Percentiles rank a stretch among this genome's conserved stretches.
Conservation (phyloP, 106 monocot species). For the Amphibolis antarctica region DNA sequence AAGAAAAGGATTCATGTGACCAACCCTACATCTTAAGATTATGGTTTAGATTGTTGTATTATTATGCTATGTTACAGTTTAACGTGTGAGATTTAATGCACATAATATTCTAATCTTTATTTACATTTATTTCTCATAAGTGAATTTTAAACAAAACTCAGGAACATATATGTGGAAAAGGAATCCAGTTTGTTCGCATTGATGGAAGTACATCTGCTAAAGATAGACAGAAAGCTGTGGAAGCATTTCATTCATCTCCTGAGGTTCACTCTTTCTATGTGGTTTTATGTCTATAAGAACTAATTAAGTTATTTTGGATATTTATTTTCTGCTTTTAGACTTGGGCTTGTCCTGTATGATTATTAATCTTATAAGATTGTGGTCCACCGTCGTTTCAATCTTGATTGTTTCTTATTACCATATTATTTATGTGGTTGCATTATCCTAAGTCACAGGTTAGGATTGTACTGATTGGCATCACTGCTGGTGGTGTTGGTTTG, state of each 20-base stretch:
- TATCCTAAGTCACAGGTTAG: slow-evolving; percentile 43
- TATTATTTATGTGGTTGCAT: neutral
- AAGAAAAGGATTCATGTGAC: no score
- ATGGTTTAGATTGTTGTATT: no score
- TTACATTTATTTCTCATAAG: no score
- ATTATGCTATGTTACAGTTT: no score
- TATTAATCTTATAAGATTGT: neutral
- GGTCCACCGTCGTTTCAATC: neutral
- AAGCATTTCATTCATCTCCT: slow-evolving; percentile 47
- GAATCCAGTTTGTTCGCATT: slow-evolving; percentile 83
- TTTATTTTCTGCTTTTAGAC: neutral
- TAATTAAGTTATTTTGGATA: neutral
- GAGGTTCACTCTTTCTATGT: slow-evolving; percentile 33
- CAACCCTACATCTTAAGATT: no score
- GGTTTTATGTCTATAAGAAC: neutral
- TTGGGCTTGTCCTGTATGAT: neutral
- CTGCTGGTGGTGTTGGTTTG: slow-evolving; percentile 89
- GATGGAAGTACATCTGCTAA: slow-evolving; percentile 74
- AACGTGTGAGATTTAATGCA: no score
- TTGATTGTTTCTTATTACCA: neutral
- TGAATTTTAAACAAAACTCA: slow-evolving; percentile 9
- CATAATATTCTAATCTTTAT: no score
- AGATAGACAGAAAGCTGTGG: slow-evolving; percentile 76
- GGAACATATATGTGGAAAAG: slow-evolving; percentile 64
- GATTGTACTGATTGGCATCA: slow-evolving; percentile 94